Evolutionary conservation across 1,139 yeast species (phyloP), one percentile per base, ranked within the genome.

Genomic region (Kodamaea plutei): DNA sequence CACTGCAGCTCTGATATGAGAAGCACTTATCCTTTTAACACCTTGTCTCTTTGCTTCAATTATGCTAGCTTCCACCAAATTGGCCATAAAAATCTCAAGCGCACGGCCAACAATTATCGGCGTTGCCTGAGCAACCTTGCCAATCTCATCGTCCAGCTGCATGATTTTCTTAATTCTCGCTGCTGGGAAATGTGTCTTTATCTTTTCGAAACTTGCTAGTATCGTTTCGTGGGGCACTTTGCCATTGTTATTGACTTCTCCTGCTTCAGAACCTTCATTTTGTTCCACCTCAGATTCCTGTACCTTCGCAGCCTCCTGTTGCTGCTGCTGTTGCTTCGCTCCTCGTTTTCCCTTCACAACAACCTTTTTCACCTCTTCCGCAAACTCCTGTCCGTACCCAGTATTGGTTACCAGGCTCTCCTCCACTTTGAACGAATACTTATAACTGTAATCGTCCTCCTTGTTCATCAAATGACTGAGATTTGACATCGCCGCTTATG

Each of bases 111-210:
- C 96, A 18, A 89, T 89, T 15, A 91, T 83, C 0, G 99, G 99
- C 3, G 98, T 91, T 4, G 96, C 97, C 54, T 89, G 97, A 7
- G 98, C 96, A 10, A 93, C 98, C 56, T 91, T 91, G 4, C 99
- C 99, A 29, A 91, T 89, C 45, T 91, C 99, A 46, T 91, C 98
- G 56, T 91, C 99, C 30, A 95, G 82, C 54, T 91, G 98, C 96
- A 91, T 89, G 36, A 91, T 77, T 51, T 93, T 84, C 64, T 91
- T 91, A 53, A 91, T 89, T 41, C 97, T 75, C 3, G 98, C 98
- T 30, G 95, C 94, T 4, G 98, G 98, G 62, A 91, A 89, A 51
- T 91, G 95, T 28, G 97, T 89, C 58, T 85, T 87, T 49, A 89
- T 84, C 39, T 64, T 63, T 27, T 69, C 78, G 36, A 66, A 68